phyloP scores from a whole-genome alignment of 2,329 filamentous ascomycete genomes.

The Eutypa lata region DNA sequence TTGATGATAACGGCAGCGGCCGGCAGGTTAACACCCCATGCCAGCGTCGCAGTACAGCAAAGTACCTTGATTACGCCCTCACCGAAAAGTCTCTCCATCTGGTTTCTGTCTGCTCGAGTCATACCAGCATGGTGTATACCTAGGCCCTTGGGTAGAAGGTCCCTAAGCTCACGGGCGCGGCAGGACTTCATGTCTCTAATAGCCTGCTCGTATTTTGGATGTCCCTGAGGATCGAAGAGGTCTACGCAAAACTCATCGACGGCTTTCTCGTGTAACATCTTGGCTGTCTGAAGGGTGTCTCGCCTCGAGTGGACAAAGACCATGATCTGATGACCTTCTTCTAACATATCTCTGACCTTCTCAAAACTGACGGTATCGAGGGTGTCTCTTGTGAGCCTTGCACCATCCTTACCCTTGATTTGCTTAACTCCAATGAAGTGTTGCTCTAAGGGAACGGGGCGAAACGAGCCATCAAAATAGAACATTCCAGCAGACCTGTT shows the following conservation, averaged over 20 bases:
- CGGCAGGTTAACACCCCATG: slow-evolving; percentile 98
- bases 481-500: slow-evolving; percentile 91
- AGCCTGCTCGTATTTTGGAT: slow-evolving; percentile 77
- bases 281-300: slow-evolving; percentile 86
- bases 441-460: slow-evolving; percentile 92
- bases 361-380: slow-evolving; percentile 85
- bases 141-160: slow-evolving; percentile 85
- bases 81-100: slow-evolving; percentile 89
- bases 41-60: slow-evolving; percentile 95
- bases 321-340: slow-evolving; percentile 94
- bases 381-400: slow-evolving; percentile 81
- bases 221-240: slow-evolving; percentile 75
- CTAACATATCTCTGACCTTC: slow-evolving; percentile 91
- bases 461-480: slow-evolving; percentile 95
- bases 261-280: slow-evolving; percentile 82
- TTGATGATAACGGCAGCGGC: slow-evolving; percentile 97
- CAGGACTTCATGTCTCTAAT: slow-evolving; percentile 81
- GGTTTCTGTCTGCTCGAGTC: slow-evolving; percentile 87
- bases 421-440: slow-evolving; percentile 97
- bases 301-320: slow-evolving; percentile 97
- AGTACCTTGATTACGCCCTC: slow-evolving; percentile 95
- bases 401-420: slow-evolving; percentile 84
- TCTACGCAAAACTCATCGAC: slow-evolving; percentile 75
- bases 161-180: slow-evolving; percentile 81
- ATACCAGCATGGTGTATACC: slow-evolving; percentile 97